phyloP scores from a whole-genome alignment of 2,329 filamentous ascomycete genomes.

The Fusarium cyanostomum region DNA sequence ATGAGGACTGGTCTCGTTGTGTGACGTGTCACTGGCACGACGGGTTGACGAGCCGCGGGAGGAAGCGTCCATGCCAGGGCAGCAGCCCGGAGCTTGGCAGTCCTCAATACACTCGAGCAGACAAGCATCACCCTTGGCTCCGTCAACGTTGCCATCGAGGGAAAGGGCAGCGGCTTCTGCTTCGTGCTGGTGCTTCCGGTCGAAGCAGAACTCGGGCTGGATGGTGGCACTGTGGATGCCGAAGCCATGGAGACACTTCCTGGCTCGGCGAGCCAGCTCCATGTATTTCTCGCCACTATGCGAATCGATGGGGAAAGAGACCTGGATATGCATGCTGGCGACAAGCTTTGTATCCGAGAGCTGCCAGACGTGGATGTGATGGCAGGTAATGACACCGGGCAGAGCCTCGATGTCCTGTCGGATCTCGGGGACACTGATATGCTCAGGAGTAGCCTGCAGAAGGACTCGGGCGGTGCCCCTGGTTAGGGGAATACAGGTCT shows the following conservation, averaged over 20 bases:
- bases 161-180: slow-evolving; percentile 49
- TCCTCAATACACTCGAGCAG: slow-evolving; percentile 59
- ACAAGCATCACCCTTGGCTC: slow-evolving; percentile 51
- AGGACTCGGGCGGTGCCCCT: slow-evolving; percentile 86
- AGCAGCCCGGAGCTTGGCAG: slow-evolving; percentile 47
- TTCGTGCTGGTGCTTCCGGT: slow-evolving; percentile 55
- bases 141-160: slow-evolving; percentile 48
- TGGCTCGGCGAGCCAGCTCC: slow-evolving; percentile 82
- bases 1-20: slow-evolving; percentile 33
- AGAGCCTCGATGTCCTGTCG: slow-evolving; percentile 89
- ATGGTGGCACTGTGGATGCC: slow-evolving; percentile 98
- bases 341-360: slow-evolving; percentile 94
- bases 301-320: slow-evolving; percentile 88
- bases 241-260: slow-evolving; percentile 91
- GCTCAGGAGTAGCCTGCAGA: slow-evolving; percentile 90
- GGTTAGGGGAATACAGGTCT: slow-evolving; percentile 80
- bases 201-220: slow-evolving; percentile 85
- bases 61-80: slow-evolving; percentile 45
- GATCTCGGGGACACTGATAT: slow-evolving; percentile 88
- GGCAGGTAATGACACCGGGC: slow-evolving; percentile 86
- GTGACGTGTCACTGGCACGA: slow-evolving; percentile 48
- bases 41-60: slow-evolving; percentile 50
- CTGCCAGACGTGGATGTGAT: slow-evolving; percentile 98
- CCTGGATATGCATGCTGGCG: slow-evolving; percentile 91
- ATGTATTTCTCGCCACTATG: slow-evolving; percentile 86